Base-by-base conservation (phyloP, 805 yeast genomes). In the Yarrowia sp. region DNA sequence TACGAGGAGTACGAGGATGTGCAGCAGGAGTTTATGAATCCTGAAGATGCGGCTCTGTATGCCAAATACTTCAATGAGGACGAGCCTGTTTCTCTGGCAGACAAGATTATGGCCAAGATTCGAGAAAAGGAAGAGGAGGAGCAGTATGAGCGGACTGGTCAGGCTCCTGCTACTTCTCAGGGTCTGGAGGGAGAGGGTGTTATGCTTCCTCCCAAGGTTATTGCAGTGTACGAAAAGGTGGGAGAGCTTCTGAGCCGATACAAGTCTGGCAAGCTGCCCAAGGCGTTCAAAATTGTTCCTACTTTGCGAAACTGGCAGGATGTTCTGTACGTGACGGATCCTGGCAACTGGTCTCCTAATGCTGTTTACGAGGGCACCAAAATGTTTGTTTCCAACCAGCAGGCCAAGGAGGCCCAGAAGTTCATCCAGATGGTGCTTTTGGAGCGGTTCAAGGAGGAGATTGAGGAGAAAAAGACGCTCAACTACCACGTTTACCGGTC, bases 221-320 rank as follows among this genome's bases (percentile, higher is more conserved):
- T 95, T 71, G 92, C 89, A 68, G 98, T 97, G 1, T 95, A 93
- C 75, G 87, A 90, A 54, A 90, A 90, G 73, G 93, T 95, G 51
- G 98, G 98, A 9, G 86, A 86, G 69, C 86, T 93, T 62, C 80
- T 95, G 66, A 82, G 91, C 21, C 85, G 96, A 4, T 95, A 96
- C 85, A 88, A 92, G 41, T 96, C 95, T 72, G 99, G 99, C 58
- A 92, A 92, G 76, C 81, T 95, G 62, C 99, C 99, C n/a, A 92
- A 93, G 72, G 83, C 96, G 35, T 95, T 95, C 81, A 95, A 95
- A 74, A 96, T 95, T 59, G 83, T 96, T 65, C 99, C 99, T 36
- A 83, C 96, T 3, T 82, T 95, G 69, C 88, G 83, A 70, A 93
- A 93, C 77, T 95, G 99, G 99, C 92, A 92, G 74, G 98, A 93